These are phyloP conservation scores for Lathyrus sativus DNA, from an alignment of 306 rosid species.

Conservation along the genomic window DNA sequence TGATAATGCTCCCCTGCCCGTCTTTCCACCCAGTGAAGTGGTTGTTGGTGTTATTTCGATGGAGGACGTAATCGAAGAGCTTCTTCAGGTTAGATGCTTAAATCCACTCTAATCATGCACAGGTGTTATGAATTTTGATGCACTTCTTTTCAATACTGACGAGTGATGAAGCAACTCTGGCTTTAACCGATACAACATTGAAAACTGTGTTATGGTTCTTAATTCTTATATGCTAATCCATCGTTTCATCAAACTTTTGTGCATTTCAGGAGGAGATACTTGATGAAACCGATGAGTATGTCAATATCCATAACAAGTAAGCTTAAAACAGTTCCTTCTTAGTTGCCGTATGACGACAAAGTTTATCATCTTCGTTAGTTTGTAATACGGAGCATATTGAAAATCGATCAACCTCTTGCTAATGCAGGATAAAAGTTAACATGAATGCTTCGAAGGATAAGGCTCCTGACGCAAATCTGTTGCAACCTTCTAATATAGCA, in stretches of 20 bases:
- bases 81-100: slow-evolving; percentile 81
- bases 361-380: slow-evolving; percentile 12
- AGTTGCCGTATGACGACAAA: slow-evolving; percentile 8
- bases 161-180: slow-evolving; percentile 32
- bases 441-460: slow-evolving; percentile 79
- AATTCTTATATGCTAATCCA: slow-evolving; percentile 32
- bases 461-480: slow-evolving; percentile 37
- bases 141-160: slow-evolving; percentile 13
- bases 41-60: slow-evolving; percentile 96
- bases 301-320: slow-evolving; percentile 94
- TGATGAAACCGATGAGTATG: slow-evolving; percentile 99
- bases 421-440: slow-evolving; percentile 88
- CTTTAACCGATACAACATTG: slow-evolving; percentile 6
- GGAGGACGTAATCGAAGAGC: slow-evolving; percentile 99
- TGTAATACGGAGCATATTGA: slow-evolving; percentile 21
- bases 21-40: slow-evolving; percentile 64
- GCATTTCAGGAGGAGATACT: slow-evolving; percentile 90
- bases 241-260: slow-evolving; percentile 33
- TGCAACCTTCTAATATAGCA: slow-evolving; percentile 44
- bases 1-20: slow-evolving; percentile 80
- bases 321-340: slow-evolving; percentile 27
- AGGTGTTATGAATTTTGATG: slow-evolving; percentile 39
- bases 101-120: slow-evolving; percentile 2
- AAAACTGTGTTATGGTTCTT: slow-evolving; percentile 6
- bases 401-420: slow-evolving; percentile 32